A percentile compares a stretch with the other conserved stretches of the same genome.
phyloP scores from a whole-genome alignment of 2,329 filamentous ascomycete species.

The Apiospora saccharicola region DNA sequence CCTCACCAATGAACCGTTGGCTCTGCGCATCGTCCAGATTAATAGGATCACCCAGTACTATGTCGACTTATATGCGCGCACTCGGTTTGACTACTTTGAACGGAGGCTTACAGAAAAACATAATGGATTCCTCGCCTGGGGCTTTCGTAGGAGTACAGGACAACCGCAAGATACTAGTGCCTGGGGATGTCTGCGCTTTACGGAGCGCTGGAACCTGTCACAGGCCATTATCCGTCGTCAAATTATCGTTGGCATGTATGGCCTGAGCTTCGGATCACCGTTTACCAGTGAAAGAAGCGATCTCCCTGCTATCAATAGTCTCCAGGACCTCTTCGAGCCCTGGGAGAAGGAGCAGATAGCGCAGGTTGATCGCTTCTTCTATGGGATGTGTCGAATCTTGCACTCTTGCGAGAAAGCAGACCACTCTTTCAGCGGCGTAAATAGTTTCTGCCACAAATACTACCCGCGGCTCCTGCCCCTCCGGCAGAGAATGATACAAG shows the following conservation, averaged over 20 bases:
- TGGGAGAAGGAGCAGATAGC: conserved; percentile 7
- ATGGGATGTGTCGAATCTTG: not conserved
- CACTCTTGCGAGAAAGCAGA: not conserved
- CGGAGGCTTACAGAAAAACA: not conserved
- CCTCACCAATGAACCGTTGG: not conserved
- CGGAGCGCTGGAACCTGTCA: not conserved
- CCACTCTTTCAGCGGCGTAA: no score
- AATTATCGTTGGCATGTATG: not conserved
- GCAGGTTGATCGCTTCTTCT: not conserved
- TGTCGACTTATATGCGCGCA: not conserved
- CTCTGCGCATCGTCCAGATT: not conserved
- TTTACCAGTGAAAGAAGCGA: no score
- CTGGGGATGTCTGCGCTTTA: not conserved
- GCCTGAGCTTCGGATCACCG: not conserved
- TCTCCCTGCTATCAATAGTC: not conserved
- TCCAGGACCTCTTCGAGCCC: not conserved
- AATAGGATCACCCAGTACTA: not conserved
- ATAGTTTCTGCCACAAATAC: no score
- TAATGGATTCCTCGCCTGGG: no score
- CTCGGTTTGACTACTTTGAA: not conserved
- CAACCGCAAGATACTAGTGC: not conserved
- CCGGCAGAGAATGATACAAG: not conserved
- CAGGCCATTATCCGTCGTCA: not conserved
- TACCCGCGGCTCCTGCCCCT: not conserved
- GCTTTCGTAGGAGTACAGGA: not conserved